A percentile compares a stretch with the other conserved stretches of the same genome.
phyloP scores from a whole-genome alignment of 2,329 filamentous ascomycete species.

The Arachnopeziza araneosa region DNA sequence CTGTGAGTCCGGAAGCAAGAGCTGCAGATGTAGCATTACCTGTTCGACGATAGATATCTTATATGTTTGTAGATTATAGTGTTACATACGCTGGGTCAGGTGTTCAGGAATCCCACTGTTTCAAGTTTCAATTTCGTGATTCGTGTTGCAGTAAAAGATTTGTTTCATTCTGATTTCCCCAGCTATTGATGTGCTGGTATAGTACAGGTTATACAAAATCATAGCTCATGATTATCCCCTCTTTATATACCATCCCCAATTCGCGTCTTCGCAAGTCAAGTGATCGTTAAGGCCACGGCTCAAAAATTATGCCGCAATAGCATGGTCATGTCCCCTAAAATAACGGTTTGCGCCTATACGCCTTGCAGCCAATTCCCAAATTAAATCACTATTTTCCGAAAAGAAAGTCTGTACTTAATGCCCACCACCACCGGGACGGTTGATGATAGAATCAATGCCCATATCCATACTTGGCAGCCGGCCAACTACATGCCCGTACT shows the following conservation, averaged over 20 bases:
- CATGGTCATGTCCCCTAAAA: not conserved
- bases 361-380: not conserved
- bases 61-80: not conserved
- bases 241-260: not conserved
- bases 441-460: slow-evolving; percentile 55
- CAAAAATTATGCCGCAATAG: not conserved
- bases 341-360: not conserved
- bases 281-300: not conserved
- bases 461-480: slow-evolving; percentile 53
- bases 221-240: not conserved
- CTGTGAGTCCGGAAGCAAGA: slow-evolving; percentile 11
- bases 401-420: not conserved
- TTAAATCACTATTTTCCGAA: not conserved
- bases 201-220: not conserved
- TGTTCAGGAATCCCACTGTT: not conserved
- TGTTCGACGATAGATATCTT: not conserved
- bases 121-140: not conserved
- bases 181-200: not conserved
- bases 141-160: not conserved
- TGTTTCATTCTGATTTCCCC: not conserved
- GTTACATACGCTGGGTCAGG: slow-evolving; percentile 1
- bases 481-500: slow-evolving; percentile 21
- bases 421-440: slow-evolving; percentile 35
- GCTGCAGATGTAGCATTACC: slow-evolving; percentile 6
- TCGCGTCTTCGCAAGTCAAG: not conserved